phyloP scores from a whole-genome alignment of 805 yeast species.

The Naumovozyma baii region DNA sequence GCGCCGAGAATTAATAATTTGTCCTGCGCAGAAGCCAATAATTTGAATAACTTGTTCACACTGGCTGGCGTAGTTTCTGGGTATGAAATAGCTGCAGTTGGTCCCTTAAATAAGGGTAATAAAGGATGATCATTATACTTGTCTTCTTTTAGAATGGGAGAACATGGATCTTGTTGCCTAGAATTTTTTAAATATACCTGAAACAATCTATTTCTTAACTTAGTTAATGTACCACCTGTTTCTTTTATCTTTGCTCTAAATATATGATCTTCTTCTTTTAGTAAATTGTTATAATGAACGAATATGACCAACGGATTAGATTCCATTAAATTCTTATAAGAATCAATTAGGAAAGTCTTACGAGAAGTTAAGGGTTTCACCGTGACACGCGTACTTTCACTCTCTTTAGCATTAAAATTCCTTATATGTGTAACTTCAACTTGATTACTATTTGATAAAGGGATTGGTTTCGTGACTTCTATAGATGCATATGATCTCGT shows the following conservation, averaged over 20 bases:
- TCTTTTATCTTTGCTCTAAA: constrained; percentile 52
- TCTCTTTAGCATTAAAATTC: background rate
- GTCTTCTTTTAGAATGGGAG: constrained; percentile 38
- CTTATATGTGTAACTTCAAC: too few relatives aligned
- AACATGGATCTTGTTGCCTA: constrained; percentile 54
- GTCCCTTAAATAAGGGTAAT: constrained; percentile 63
- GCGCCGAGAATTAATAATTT: constrained; percentile 80
- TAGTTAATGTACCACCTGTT: constrained; percentile 60
- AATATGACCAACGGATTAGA: constrained; percentile 61
- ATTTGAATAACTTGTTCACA: constrained; percentile 52
- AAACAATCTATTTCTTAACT: constrained; percentile 61
- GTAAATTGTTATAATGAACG: constrained; percentile 76
- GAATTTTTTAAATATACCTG: constrained; percentile 68
- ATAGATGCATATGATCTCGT: background rate
- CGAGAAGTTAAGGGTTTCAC: constrained; percentile 60
- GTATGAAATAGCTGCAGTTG: constrained; percentile 70
- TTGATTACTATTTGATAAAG: too few relatives aligned
- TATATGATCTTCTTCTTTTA: constrained; percentile 54
- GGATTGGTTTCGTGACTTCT: too few relatives aligned
- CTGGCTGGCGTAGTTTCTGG: constrained; percentile 59
- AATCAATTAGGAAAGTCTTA: constrained; percentile 78
- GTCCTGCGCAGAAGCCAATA: constrained; percentile 56
- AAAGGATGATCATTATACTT: constrained; percentile 54
- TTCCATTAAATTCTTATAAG: constrained; percentile 63
- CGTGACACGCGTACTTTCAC: constrained; percentile 31